A percentile compares a stretch with the other conserved stretches of the same genome.
Conservation (phyloP, 2,329 filamentous ascomycete species). For the Nemania sp. region DNA sequence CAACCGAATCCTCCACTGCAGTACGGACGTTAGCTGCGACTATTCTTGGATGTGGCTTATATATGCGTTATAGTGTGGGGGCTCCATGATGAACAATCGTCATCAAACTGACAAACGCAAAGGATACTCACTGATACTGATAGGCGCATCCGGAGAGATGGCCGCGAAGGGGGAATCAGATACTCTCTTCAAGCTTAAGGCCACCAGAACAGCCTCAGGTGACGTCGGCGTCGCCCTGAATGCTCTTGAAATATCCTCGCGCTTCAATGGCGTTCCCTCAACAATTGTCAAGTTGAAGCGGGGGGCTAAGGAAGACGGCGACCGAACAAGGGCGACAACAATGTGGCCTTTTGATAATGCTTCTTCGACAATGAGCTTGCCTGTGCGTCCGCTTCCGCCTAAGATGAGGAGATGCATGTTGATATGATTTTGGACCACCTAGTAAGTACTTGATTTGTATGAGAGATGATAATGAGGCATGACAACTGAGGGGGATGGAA, state of each 20-base stretch:
- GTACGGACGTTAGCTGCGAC: neutral
- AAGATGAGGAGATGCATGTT: conserved; percentile 46
- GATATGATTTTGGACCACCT: neutral
- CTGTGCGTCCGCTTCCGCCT: conserved; percentile 52
- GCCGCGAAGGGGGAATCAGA: conserved; percentile 52
- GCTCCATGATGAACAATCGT: no score
- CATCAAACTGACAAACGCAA: neutral
- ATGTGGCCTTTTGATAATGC: conserved; percentile 46
- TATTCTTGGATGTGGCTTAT: neutral
- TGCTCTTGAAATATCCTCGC: conserved; percentile 43
- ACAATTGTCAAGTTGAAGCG: conserved; percentile 43
- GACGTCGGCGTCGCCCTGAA: conserved; percentile 33
- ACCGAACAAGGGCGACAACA: conserved; percentile 51
- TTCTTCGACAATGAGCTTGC: conserved; percentile 46
- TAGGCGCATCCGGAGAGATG: conserved; percentile 43
- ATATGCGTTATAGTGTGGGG: neutral
- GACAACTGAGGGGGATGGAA: no score
- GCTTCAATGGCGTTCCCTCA: conserved; percentile 43
- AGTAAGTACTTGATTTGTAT: neutral
- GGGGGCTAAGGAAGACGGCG: conserved; percentile 37
- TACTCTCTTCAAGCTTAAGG: conserved; percentile 51
- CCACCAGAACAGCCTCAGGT: conserved; percentile 49
- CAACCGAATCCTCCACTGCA: conserved; percentile 46
- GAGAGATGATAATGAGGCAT: neutral
- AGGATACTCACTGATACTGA: conserved; percentile 42